Percentiles rank a stretch among this genome's conserved stretches.
These are phyloP conservation scores for Myxozyma melibiosi DNA, from an alignment of 805 yeast genomes.

Conservation along the genomic window DNA sequence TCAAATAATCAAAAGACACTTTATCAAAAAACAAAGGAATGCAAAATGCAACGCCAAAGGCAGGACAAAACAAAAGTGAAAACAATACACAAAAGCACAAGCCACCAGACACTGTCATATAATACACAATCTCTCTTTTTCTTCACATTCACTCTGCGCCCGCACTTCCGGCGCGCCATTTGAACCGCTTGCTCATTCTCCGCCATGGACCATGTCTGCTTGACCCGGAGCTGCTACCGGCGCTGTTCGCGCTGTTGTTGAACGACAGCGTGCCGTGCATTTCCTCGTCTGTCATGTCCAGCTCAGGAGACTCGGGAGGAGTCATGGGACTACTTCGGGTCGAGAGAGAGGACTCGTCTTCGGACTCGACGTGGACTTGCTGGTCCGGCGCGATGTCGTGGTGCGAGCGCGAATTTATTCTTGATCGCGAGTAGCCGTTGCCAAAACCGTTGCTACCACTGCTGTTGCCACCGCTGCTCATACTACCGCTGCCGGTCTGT, in stretches of 20 bases:
- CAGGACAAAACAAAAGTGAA: no score
- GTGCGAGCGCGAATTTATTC: neutral
- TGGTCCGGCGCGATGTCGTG: neutral
- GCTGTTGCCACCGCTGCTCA: neutral
- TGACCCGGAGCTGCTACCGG: neutral
- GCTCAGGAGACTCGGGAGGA: slow-evolving; percentile 13
- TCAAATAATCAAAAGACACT: no score
- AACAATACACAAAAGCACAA: no score
- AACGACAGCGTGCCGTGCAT: no score
- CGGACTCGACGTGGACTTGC: neutral
- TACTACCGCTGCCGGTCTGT: neutral
- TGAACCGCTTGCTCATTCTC: slow-evolving; percentile 21
- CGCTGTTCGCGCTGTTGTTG: no score
- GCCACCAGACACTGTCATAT: no score
- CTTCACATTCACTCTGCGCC: neutral
- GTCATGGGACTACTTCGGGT: neutral
- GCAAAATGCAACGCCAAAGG: no score
- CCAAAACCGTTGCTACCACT: neutral
- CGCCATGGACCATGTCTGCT: slow-evolving; percentile 16
- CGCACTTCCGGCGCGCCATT: slow-evolving; percentile 18
- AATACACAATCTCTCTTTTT: neutral
- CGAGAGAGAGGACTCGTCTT: slow-evolving; percentile 6
- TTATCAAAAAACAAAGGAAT: no score
- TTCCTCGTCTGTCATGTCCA: neutral
- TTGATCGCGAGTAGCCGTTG: no score